Evolutionary conservation across 495 filamentous ascomycete genomes (phyloP).

Genomic region (Xylaria castorea): DNA sequence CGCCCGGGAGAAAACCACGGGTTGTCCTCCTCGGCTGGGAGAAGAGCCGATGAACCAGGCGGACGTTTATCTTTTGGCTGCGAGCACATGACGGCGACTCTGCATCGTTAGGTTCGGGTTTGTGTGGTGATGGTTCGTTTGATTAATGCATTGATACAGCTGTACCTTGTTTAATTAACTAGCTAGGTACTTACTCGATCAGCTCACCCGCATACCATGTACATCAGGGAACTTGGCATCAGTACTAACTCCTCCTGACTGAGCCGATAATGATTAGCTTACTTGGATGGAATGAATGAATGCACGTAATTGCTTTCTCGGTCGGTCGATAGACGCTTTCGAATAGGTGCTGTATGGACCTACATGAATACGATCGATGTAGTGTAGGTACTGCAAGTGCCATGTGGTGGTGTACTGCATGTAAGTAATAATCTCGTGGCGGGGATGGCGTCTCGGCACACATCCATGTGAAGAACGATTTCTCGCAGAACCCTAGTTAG

Average conservation of each 20-base stretch:
- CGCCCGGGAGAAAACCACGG: not conserved
- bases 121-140: constrained; percentile 6
- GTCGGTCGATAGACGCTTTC: not conserved
- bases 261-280: not conserved
- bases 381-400: not conserved
- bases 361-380: constrained; percentile 4
- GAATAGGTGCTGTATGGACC: not conserved
- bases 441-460: constrained; percentile 4
- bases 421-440: not conserved
- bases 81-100: not conserved
- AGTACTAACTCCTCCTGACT: too few relatives aligned
- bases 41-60: constrained; percentile 2
- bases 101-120: not conserved
- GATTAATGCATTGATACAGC: constrained; percentile 3
- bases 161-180: not conserved
- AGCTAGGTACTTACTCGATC: too few relatives aligned
- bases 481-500: not conserved
- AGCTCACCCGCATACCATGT: not conserved
- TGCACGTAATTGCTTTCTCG: not conserved
- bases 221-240: not conserved
- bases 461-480: constrained; percentile 7
- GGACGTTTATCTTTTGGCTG: not conserved
- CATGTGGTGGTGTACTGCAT: not conserved
- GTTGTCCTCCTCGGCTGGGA: not conserved
- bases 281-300: too few relatives aligned